Conservation (phyloP, 208 protist genomes). For the Crithidia sp. region DNA sequence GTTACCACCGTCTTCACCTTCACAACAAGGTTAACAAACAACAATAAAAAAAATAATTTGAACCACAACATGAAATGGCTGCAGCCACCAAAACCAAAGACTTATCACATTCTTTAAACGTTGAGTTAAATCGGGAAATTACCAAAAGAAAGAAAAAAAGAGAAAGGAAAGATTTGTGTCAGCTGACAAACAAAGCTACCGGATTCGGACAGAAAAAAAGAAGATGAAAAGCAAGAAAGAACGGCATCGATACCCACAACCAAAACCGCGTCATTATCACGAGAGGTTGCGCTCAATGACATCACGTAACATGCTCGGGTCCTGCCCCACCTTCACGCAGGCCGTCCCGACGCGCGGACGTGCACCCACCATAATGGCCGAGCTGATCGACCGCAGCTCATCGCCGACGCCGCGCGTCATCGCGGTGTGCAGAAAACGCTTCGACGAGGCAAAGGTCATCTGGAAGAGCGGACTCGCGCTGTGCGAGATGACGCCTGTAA, state of each 20-base stretch:
- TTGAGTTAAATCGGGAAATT: too few relatives aligned
- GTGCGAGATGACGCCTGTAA: slow-evolving; percentile 84
- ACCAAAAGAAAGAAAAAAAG: too few relatives aligned
- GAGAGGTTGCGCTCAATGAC: slow-evolving; percentile 75
- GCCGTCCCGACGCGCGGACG: slow-evolving; percentile 87
- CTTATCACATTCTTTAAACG: too few relatives aligned
- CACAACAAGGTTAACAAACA: too few relatives aligned
- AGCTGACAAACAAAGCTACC: too few relatives aligned
- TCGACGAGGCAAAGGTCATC: slow-evolving; percentile 92
- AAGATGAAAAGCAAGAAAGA: too few relatives aligned
- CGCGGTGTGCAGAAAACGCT: slow-evolving; percentile 85
- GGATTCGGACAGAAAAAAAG: too few relatives aligned
- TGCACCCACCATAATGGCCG: slow-evolving; percentile 92
- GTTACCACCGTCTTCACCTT: too few relatives aligned
- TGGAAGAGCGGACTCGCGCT: slow-evolving; percentile 91
- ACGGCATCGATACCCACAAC: background rate
- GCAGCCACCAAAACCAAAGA: too few relatives aligned
- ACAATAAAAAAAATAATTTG: too few relatives aligned
- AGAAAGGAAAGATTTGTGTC: too few relatives aligned
- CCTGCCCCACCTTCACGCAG: slow-evolving; percentile 60
- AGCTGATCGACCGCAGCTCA: slow-evolving; percentile 82
- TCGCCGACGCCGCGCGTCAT: slow-evolving; percentile 81
- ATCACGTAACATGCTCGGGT: slow-evolving; percentile 68
- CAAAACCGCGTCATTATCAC: slow-evolving; percentile 18
- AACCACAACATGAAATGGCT: too few relatives aligned